Evolutionary conservation across 169 alveolate genomes (phyloP), one percentile per base, ranked within the genome.

Genomic region (Amoebophrya sp.): DNA sequence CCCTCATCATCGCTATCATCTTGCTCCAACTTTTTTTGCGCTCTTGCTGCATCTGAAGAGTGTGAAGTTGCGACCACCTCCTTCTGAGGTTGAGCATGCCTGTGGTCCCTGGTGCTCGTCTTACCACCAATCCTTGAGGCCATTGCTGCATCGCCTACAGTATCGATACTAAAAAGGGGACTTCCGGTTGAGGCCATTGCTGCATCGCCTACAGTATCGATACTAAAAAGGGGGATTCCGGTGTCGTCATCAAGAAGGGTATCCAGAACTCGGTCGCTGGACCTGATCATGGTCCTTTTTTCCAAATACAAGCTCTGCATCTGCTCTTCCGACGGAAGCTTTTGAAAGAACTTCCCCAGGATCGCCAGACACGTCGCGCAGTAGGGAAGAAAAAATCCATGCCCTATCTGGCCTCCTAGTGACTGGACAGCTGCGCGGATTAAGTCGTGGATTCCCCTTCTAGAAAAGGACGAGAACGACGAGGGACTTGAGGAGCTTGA

Each of bases 341-440:
- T 65, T 29, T 65, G 10, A 26, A 6, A 65, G 83, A 65, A 0
- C 3, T 18, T 26, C 36, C 33, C 83, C 83, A 65, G 0, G 2
- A 65, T 6, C 0, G 83, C 83, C 33, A 65, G 83, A 36, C 83
- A 65, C 26, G 83, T 65, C 83, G 83, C n/a, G 83, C 83, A 65
- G 33, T 65, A 65, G 39, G 83, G 83, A 10, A 65, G 33, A 18
- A 65, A 65, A 36, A 65, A 65, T 18, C 38, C n/a, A 36, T 65
- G 83, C 33, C 38, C 83, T 1, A 65, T 65, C 26, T 65, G 83
- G 12, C 2, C 26, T 10, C 38, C 18, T 36, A 65, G n/a, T 29
- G 83, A 29, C 2, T 10, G 18, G 33, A 26, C 83, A 0, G 83
- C 83, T n/a, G n/a, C n/a, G n/a, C n/a, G n/a, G n/a, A n/a, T n/a